Base-by-base conservation (phyloP, 225 moss, liverwort and hornwort species). In the Thuidium tamariscinum region DNA sequence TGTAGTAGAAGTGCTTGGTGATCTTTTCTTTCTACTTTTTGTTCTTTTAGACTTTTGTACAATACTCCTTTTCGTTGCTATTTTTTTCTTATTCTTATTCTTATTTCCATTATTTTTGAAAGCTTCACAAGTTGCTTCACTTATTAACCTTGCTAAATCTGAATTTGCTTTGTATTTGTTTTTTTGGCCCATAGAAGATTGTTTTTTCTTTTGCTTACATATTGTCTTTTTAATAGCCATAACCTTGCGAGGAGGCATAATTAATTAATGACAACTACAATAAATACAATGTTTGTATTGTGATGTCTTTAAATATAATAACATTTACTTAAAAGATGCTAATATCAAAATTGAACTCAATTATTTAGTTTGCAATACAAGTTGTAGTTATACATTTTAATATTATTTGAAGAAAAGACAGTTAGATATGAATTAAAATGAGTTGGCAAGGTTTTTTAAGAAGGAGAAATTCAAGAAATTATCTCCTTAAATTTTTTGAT, bases 121-220 rank as follows among this genome's bases (percentile, higher is more conserved):
- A 1, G 81, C 91, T 86, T 88, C 70, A 1, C 1, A 63, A 32
- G 81, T 91, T 77, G 86, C 85, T 34, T 84, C 64, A 41, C 71
- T 88, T 81, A 88, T 81, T 30, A 88, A 75, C 19, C 65, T 86
- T 86, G 41, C 21, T 9, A 91, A 56, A 49, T 41, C 1, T 5
- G 0, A 75, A 29, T 83, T 20, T 21, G 0, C 3, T 81, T 18
- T 51, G 11, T 1, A 56, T 30, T 51, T 83, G 0, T 51, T 86
- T 57, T 65, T 85, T 8, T 2, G n/a, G 0, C 2, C 7, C 5
- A 5, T 5, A 6, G 27, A 10, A 19, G 22, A n/a, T 0, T 3
- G 0, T n/a, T 41, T 83, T 32, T 74, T 85, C 49, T 81, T 91
- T 20, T 60, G 9, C 29, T 86, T 91, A 2, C 39, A 11, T 17